Evolutionary conservation across 495 filamentous ascomycete genomes (phyloP).

Genomic region (Darksidea phi): DNA sequence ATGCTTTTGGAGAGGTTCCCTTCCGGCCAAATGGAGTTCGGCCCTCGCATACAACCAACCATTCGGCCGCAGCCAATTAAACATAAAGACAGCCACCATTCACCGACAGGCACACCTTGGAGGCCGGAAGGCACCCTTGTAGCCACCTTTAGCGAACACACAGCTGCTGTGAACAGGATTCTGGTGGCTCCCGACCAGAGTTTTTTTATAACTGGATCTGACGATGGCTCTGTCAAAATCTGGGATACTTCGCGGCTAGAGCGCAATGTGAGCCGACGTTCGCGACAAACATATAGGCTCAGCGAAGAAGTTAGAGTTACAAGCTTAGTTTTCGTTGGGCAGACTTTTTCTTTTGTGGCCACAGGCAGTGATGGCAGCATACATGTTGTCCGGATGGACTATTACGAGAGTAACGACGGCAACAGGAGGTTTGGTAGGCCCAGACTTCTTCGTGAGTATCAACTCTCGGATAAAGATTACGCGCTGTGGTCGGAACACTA

Average conservation of each 20-base stretch:
- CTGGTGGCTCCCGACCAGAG: conserved; percentile 83
- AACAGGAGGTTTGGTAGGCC: conserved; percentile 69
- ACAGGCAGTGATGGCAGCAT: conserved; percentile 88
- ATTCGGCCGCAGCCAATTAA: conserved; percentile 62
- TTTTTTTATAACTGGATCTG: conserved; percentile 92
- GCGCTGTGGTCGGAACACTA: conserved; percentile 93
- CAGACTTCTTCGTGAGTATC: conserved; percentile 72
- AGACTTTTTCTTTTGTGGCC: conserved; percentile 89
- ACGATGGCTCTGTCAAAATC: conserved; percentile 87
- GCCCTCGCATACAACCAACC: conserved; percentile 75
- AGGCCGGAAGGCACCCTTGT: conserved; percentile 80
- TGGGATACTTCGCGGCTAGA: conserved; percentile 93
- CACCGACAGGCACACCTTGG: conserved; percentile 61
- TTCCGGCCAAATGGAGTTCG: conserved; percentile 72
- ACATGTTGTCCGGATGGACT: conserved; percentile 83
- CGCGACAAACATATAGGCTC: conserved; percentile 84
- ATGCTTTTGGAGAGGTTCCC: conserved; percentile 92
- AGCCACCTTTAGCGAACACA: conserved; percentile 85
- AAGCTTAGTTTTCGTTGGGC: conserved; percentile 84
- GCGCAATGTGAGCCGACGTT: conserved; percentile 79
- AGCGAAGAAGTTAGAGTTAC: conserved; percentile 67
- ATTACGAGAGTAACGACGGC: conserved; percentile 40
- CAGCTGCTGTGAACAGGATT: conserved; percentile 75
- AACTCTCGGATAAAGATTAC: conserved; percentile 70
- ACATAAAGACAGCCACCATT: conserved; percentile 50